Conservation (phyloP, 192 early-diverging fungal genomes). For the Umbelopsis vinacea region DNA sequence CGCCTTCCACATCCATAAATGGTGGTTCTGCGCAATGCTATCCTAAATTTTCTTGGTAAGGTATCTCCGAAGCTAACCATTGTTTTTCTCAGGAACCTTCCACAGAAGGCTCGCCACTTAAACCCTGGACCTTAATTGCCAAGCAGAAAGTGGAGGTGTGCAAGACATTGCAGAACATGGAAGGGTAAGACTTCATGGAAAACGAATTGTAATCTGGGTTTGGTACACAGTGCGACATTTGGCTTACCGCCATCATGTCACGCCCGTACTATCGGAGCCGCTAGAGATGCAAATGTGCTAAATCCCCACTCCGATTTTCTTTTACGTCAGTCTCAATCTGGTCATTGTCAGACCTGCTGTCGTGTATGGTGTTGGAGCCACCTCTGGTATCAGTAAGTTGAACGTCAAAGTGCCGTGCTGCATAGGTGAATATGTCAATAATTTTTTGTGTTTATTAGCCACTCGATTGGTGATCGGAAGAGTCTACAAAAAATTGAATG, state of each 20-base stretch:
- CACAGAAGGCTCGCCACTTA: slow-evolving; percentile 66
- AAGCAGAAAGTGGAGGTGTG: slow-evolving; percentile 78
- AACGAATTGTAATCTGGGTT: slow-evolving; percentile 12
- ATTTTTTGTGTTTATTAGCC: too few relatives aligned
- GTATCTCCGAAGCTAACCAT: slow-evolving; percentile 14
- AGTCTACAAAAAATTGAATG: slow-evolving; percentile 78
- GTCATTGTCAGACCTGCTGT: slow-evolving; percentile 87
- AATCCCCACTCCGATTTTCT: neutral
- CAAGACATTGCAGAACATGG: slow-evolving; percentile 77
- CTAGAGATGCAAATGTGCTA: neutral
- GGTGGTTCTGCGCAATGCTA: slow-evolving; percentile 1
- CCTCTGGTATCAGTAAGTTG: slow-evolving; percentile 79
- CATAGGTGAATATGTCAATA: too few relatives aligned
- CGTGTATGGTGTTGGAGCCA: slow-evolving; percentile 86
- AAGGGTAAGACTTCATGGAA: slow-evolving; percentile 53
- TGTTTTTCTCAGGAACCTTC: slow-evolving; percentile 13
- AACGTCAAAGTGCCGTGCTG: too few relatives aligned
- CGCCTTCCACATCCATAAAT: slow-evolving; percentile 1
- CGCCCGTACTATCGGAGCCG: neutral
- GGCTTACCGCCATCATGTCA: neutral
- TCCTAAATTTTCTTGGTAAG: neutral
- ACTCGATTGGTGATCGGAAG: slow-evolving; percentile 93
- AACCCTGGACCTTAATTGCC: slow-evolving; percentile 82
- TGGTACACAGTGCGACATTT: neutral
- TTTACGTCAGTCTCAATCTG: slow-evolving; percentile 63